Base-by-base conservation (phyloP, 805 yeast species). In the Hanseniaspora guilliermondii region DNA sequence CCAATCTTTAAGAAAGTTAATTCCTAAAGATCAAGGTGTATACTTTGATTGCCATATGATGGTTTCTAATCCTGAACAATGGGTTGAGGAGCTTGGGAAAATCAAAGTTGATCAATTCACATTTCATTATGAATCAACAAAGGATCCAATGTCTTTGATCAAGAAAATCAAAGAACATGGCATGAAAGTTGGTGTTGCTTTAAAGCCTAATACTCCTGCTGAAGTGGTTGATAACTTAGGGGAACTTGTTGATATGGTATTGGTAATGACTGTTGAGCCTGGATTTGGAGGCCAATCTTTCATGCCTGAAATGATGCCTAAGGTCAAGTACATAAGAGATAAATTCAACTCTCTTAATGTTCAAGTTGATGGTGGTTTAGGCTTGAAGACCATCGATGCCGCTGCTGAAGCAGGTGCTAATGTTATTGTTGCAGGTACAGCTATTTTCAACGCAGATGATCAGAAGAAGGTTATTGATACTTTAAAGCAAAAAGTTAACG, bases 351-450 rank as follows among this genome's bases (percentile, higher is more conserved):
- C 81, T 19, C 72, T 91, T 66, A 82, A 91, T 70, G 86, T 93
- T 61, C 91, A 93, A 71, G 98, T 93, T 19, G 98, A 93, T 68
- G 98, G 98, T 60, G 98, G 98, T 0, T 73, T 93, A 57, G 94
- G 94, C 56, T 81, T 80, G 59, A 88, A 80, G 44, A 93, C 95
- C 1, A 82, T 91, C 47, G 84, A 80, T 53, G 76, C 73, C 19
- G 97, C 97, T 41, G 96, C 97, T n/a, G 76, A 78, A 53, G 97
- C 97, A 11, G 98, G 98, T 55, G 98, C 98, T 50, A 93, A 93
- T 65, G 96, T 89, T 47, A 88, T 93, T 64, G 98, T 93, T 47
- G 97, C 98, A 3, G 98, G 98, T 46, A 91, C 97, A 16, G 78
- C 95, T 49, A 94, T 91, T 16, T 93, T 89, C 73, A 81, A 82